phyloP scores from a whole-genome alignment of 2,329 filamentous ascomycete genomes.

The Diplocarpon rosae region DNA sequence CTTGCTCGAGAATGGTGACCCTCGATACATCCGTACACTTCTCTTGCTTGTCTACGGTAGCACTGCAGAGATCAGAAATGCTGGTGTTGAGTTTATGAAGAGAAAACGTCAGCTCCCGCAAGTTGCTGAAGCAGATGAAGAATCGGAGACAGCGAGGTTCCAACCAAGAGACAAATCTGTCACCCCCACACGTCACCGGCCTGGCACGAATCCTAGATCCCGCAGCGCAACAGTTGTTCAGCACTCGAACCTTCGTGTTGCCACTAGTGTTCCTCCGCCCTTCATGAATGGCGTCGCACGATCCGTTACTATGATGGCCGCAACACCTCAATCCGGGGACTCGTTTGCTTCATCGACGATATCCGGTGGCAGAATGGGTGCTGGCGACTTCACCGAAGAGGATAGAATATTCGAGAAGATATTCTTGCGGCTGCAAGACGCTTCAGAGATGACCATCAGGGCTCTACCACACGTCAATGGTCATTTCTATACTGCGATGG shows the following conservation, averaged over 20 bases:
- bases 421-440: slow-evolving; percentile 62
- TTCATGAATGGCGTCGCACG: slow-evolving; percentile 40
- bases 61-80: slow-evolving; percentile 50
- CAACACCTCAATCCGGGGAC: slow-evolving; percentile 75
- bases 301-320: slow-evolving; percentile 35
- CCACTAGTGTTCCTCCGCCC: slow-evolving; percentile 42
- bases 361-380: slow-evolving; percentile 25
- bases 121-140: slow-evolving; percentile 1
- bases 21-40: slow-evolving; percentile 54
- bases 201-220: slow-evolving; percentile 26
- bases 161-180: slow-evolving; percentile 41
- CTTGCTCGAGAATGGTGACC: slow-evolving; percentile 54
- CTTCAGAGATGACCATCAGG: slow-evolving; percentile 61
- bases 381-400: slow-evolving; percentile 57
- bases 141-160: slow-evolving; percentile 13
- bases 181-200: slow-evolving; percentile 41
- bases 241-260: slow-evolving; percentile 35
- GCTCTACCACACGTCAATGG: slow-evolving; percentile 59
- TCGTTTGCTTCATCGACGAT: slow-evolving; percentile 50
- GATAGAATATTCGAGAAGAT: slow-evolving; percentile 75
- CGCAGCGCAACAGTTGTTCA: slow-evolving; percentile 27
- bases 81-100: slow-evolving; percentile 14
- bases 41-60: slow-evolving; percentile 55
- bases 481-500: slow-evolving; percentile 54
- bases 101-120: not conserved